phyloP scores from a whole-genome alignment of 371 early-diverging fungal genomes.

The Haplosporangium sp. region DNA sequence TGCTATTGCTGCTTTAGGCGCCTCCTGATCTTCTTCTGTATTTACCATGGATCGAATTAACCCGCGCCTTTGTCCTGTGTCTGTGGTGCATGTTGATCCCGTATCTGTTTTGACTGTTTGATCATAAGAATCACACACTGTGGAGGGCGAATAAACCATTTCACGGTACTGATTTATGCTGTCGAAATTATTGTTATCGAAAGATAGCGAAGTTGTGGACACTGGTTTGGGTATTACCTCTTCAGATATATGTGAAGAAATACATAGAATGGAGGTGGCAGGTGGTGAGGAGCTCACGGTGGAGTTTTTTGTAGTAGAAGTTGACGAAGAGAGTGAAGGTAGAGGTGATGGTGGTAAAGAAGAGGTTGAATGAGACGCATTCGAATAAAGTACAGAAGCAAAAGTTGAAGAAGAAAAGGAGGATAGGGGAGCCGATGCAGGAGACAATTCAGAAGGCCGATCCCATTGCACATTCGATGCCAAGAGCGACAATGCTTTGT shows the following conservation, averaged over 20 bases:
- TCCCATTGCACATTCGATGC: slow-evolving; percentile 19
- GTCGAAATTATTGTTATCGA: neutral
- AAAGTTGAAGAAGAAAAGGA: slow-evolving; percentile 4
- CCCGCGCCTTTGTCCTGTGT: slow-evolving; percentile 22
- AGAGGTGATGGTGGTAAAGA: neutral
- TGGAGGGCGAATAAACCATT: neutral
- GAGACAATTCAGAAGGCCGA: slow-evolving; percentile 4
- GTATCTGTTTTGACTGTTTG: slow-evolving; percentile 21
- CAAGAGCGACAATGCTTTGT: neutral
- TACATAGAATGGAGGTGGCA: neutral
- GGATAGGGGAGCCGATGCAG: slow-evolving; percentile 8
- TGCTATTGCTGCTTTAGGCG: slow-evolving; percentile 25
- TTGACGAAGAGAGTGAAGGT: neutral
- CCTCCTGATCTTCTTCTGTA: slow-evolving; percentile 43
- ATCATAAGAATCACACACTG: slow-evolving; percentile 7
- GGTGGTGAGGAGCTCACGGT: neutral
- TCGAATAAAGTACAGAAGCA: neutral
- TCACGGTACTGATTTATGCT: neutral
- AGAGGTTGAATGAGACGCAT: neutral
- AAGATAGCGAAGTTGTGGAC: neutral
- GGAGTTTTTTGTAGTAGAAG: neutral
- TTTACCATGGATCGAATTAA: slow-evolving; percentile 15
- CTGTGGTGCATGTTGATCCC: slow-evolving; percentile 37
- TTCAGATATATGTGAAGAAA: neutral
- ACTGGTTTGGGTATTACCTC: no score